phyloP scores from a whole-genome alignment of 2,329 filamentous ascomycete genomes.

The Cladosporium colombiae region DNA sequence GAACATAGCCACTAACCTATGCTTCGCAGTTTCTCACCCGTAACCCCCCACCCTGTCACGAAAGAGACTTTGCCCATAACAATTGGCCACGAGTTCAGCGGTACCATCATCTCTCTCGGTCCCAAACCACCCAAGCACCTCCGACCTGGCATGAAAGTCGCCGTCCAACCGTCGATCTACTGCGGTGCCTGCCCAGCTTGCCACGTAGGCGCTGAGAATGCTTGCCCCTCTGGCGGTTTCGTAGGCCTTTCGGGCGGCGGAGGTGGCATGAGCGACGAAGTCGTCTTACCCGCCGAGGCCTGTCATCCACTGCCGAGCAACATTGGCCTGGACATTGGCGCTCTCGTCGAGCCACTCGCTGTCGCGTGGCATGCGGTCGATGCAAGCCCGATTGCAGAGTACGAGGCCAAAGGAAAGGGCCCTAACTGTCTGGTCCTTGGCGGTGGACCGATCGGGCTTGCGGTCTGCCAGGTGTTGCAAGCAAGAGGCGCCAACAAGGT shows the following conservation, averaged over 20 bases:
- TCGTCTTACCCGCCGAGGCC: slow-evolving; percentile 53
- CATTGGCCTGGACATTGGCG: slow-evolving; percentile 56
- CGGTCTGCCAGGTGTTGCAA: slow-evolving; percentile 59
- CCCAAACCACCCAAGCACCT: slow-evolving; percentile 38
- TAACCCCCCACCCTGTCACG: slow-evolving; percentile 59
- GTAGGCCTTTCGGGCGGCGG: slow-evolving; percentile 47
- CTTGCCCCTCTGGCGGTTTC: slow-evolving; percentile 59
- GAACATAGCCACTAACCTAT: neutral
- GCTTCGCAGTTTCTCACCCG: slow-evolving; percentile 48
- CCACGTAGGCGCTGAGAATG: slow-evolving; percentile 55
- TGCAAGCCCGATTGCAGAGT: slow-evolving; percentile 46
- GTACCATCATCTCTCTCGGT: slow-evolving; percentile 61
- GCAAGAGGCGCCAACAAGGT: slow-evolving; percentile 56
- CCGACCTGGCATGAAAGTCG: slow-evolving; percentile 58
- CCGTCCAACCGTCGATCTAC: slow-evolving; percentile 61
- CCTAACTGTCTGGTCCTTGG: slow-evolving; percentile 57
- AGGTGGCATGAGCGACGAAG: slow-evolving; percentile 58
- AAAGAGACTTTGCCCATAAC: slow-evolving; percentile 58
- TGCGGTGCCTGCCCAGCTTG: slow-evolving; percentile 61
- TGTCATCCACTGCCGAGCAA: slow-evolving; percentile 55
- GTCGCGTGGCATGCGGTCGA: slow-evolving; percentile 66
- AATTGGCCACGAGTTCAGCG: slow-evolving; percentile 67
- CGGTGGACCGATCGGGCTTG: slow-evolving; percentile 62
- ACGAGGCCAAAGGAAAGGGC: slow-evolving; percentile 19
- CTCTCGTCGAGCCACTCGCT: slow-evolving; percentile 63